Evolutionary conservation across 2,329 filamentous ascomycete species (phyloP), one percentile per base, ranked within the genome.

Genomic region (Fusarium oligoseptatum): DNA sequence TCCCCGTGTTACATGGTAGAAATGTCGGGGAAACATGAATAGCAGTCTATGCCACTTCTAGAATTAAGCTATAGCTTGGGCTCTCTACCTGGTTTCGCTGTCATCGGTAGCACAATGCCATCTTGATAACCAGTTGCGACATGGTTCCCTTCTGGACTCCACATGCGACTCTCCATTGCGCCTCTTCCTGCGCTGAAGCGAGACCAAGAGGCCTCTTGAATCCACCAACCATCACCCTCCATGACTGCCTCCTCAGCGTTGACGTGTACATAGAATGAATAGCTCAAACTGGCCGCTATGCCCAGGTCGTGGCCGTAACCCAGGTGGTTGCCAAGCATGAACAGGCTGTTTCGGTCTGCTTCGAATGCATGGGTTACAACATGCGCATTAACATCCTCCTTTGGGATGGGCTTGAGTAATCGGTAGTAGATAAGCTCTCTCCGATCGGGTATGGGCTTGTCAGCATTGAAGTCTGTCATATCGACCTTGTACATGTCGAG

Each of bases 401-500:
- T 70, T 0, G 85, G 81, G 3, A 89, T 78, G 1, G 87, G 86
- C 58, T 82, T 81, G 2, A 86, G 79, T 3, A 88, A 82, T 0
- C 87, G 85, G 70, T 90, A 90, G 7, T 88, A 73, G 2, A 89
- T 73, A 9, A 90, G 80, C 73, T 90, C 86, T 20, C 86, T 83
- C 7, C 85, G 81, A 39, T 88, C 87, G 5, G 85, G 79, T 9
- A 87, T 67, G 0, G 84, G 79, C 56, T 82, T 84, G 0, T 72
- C 82, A 10, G 78, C 76, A 73, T 90, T 90, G 70, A 82, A 87
- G 0, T 65, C 79, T 0, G 70, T 72, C 84, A 90, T 86, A 75
- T 89, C 87, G 9, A 90, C 88, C 79, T 89, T 89, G 76, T 84
- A 84, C 86, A 89, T 88, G 57, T 88, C 85, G 3, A 89, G 81